Base-by-base conservation (phyloP, 257 asterid genomes). In the Nicotiana obtusifolia region DNA sequence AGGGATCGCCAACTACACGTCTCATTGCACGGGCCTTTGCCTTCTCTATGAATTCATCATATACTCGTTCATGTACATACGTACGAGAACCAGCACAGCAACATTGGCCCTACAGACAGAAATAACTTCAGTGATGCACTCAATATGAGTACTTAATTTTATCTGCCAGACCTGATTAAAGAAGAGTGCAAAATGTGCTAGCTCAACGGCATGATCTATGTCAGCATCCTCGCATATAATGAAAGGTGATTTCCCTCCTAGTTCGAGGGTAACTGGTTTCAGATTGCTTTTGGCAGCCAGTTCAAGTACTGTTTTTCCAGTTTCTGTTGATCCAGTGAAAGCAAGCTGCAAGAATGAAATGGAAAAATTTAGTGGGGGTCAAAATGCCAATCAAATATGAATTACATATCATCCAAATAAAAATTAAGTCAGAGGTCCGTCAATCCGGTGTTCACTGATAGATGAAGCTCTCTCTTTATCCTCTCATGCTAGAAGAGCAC, bases 31-130 rank as follows among this genome's bases (percentile, higher is more conserved):
- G 93, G 1, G 91, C 92, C 82, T 92, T 91, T 4, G 97, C 90
- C 82, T 92, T 93, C 81, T 89, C 95, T 10, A 91, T 20, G 80
- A 93, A 93, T 44, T 93, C 97, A 68, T 92, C 97, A 61, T 93
- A 86, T 68, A 93, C 81, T 4, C 88, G 85, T 80, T 93, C 97
- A 59, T 93, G 98, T 35, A 92, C 98, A 37, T 77, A 93, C 1
- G 97, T 93, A 75, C 98, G 95, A 61, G 98, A 93, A 60, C 95
- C 98, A 64, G 98, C 98, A 65, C 93, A 90, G 73, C 98, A 93
- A 66, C 97, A 91, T 88, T 93, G 97, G 5, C 98, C 98, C 98
- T 92, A 80, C 2, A 78, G 5, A 56, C 19, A 71, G 64, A 3
- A 49, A 22, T 1, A 54, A 52, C 64, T 20, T 67, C 9, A 64